Evolutionary conservation across 768 basidiomycete genomes (phyloP).

Genomic region (Rhizopogon sp.): DNA sequence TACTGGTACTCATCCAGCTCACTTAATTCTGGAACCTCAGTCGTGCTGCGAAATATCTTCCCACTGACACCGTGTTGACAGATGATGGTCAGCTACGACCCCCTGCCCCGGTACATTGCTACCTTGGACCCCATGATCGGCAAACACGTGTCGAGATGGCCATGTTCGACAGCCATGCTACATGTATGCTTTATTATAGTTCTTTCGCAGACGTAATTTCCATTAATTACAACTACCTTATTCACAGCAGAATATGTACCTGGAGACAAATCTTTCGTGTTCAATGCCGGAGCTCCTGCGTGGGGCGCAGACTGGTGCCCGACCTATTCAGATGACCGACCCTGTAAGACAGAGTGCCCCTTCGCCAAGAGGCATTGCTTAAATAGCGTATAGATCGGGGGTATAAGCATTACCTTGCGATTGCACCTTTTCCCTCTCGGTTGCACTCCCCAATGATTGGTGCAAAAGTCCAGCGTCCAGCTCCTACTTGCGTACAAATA

Average conservation of each 20-base stretch:
- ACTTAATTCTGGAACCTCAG: slow-evolving; percentile 26
- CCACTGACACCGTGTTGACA: slow-evolving; percentile 44
- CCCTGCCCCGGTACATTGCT: slow-evolving; percentile 54
- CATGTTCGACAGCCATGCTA: slow-evolving; percentile 52
- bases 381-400: slow-evolving; percentile 36
- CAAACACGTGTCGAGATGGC: slow-evolving; percentile 46
- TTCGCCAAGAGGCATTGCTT: not conserved
- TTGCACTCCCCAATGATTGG: slow-evolving; percentile 66
- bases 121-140: slow-evolving; percentile 56
- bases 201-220: not conserved
- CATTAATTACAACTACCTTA: slow-evolving; percentile 1
- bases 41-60: slow-evolving; percentile 54
- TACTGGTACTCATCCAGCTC: slow-evolving; percentile 1
- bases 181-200: slow-evolving; percentile 42
- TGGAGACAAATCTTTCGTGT: slow-evolving; percentile 59
- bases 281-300: slow-evolving; percentile 87
- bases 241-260: slow-evolving; percentile 55
- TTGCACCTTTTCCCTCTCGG: slow-evolving; percentile 66
- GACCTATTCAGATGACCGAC: slow-evolving; percentile 51
- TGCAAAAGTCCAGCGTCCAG: slow-evolving; percentile 47
- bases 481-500: slow-evolving; percentile 74
- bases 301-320: slow-evolving; percentile 96
- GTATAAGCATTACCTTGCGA: slow-evolving; percentile 77
- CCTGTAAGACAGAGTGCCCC: slow-evolving; percentile 34
- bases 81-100: slow-evolving; percentile 47